Evolutionary conservation across 164 flowering plant genomes (phyloP).

Genomic region (Vitis amurensis): DNA sequence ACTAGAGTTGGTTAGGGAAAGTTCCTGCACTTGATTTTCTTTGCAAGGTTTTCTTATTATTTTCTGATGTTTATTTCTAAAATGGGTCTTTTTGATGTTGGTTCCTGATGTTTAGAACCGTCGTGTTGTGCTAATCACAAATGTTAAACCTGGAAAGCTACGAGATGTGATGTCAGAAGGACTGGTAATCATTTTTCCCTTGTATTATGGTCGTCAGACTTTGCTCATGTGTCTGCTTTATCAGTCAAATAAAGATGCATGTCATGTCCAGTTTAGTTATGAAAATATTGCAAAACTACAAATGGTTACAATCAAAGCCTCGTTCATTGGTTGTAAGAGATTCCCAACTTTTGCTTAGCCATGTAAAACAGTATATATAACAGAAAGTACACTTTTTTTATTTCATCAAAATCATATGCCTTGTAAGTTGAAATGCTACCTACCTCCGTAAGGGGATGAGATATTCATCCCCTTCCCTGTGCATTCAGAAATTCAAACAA

Average conservation of each 20-base stretch:
- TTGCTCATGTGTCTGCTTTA: neutral
- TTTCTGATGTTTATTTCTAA: conserved; percentile 9
- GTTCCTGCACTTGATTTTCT: neutral
- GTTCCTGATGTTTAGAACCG: conserved; percentile 64
- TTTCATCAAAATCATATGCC: no score
- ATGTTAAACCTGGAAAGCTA: conserved; percentile 95
- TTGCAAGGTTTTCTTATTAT: neutral
- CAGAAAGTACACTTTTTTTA: no score
- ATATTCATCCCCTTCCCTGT: no score
- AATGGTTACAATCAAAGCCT: no score
- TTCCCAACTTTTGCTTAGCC: neutral
- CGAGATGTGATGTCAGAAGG: conserved; percentile 93
- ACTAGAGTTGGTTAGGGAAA: neutral
- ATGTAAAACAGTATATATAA: no score
- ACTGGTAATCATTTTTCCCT: conserved; percentile 53
- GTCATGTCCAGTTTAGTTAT: neutral
- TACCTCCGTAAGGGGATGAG: no score
- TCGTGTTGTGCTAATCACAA: conserved; percentile 77
- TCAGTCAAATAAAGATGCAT: conserved; percentile 2
- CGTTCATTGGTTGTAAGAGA: neutral
- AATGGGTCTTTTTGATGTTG: conserved; percentile 1
- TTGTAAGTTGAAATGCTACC: no score
- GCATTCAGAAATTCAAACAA: no score
- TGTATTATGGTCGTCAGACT: neutral
- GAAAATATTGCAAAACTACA: no score